Conservation (phyloP, 2,329 filamentous ascomycete species). For the Cladosporium oxysporum region DNA sequence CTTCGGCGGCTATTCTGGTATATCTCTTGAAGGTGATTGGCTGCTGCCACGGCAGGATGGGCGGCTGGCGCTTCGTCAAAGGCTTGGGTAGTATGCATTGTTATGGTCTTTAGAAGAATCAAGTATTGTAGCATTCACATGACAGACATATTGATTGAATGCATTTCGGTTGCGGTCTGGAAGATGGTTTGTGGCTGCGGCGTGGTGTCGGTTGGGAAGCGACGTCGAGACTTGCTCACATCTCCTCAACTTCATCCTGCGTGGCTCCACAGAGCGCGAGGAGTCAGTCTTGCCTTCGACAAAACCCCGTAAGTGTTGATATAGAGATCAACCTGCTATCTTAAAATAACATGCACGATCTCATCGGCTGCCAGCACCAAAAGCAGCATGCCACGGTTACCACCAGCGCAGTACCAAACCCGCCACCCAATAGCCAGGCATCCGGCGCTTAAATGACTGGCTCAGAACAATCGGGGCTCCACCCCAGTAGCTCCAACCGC, state of each 20-base stretch:
- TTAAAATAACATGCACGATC: background rate
- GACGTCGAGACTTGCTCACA: background rate
- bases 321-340: background rate
- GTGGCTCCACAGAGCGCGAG: background rate
- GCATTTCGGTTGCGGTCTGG: background rate
- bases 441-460: slow-evolving; percentile 16
- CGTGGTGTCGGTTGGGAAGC: background rate
- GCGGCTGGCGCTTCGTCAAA: slow-evolving; percentile 11
- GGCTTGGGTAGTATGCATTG: background rate
- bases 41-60: slow-evolving; percentile 1
- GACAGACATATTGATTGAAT: background rate
- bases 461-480: slow-evolving; percentile 3
- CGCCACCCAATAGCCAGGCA: background rate
- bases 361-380: background rate
- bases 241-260: background rate
- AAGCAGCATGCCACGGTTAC: background rate
- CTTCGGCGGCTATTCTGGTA: background rate
- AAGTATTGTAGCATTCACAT: background rate
- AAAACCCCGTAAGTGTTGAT: background rate
- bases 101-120: background rate
- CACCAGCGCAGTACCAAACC: background rate
- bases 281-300: background rate
- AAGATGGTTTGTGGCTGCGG: background rate
- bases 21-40: background rate
- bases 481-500: slow-evolving; percentile 12